phyloP scores from a whole-genome alignment of 495 filamentous ascomycete species.

The Lichenothelia convexa region DNA sequence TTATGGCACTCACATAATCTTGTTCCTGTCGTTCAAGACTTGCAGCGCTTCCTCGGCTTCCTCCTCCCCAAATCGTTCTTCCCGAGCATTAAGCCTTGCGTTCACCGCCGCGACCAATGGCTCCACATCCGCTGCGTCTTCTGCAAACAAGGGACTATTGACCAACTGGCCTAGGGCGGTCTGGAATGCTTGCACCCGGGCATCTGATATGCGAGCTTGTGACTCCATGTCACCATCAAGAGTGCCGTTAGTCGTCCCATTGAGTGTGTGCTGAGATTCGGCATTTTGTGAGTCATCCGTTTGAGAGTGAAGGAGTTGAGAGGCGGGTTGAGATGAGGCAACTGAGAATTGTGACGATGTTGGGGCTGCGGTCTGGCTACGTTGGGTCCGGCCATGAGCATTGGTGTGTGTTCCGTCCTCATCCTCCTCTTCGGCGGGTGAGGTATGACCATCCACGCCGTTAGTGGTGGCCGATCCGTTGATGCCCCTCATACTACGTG shows the following conservation, averaged over 20 bases:
- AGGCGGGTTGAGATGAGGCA: constrained; percentile 9
- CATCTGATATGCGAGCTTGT: constrained; percentile 33
- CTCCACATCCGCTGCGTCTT: constrained; percentile 60
- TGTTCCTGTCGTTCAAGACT: constrained; percentile 64
- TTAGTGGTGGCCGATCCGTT: constrained; percentile 4
- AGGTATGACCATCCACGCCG: constrained; percentile 6
- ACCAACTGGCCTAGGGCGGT: constrained; percentile 63
- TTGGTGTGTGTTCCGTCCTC: constrained; percentile 39
- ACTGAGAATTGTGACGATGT: constrained; percentile 6
- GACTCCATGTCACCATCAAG: constrained; percentile 6
- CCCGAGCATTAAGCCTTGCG: constrained; percentile 35
- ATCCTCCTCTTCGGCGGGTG: constrained; percentile 29
- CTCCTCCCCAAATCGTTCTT: constrained; percentile 37
- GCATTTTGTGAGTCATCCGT: constrained; percentile 50
- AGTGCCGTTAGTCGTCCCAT: constrained; percentile 17
- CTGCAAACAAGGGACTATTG: constrained; percentile 56
- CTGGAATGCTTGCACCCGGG: constrained; percentile 56
- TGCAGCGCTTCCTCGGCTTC: constrained; percentile 65
- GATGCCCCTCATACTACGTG: constrained; percentile 3
- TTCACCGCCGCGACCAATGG: constrained; percentile 69
- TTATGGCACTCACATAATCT: constrained; percentile 67
- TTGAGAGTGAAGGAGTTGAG: constrained; percentile 41
- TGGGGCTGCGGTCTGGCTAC: constrained; percentile 25
- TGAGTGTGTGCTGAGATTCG: constrained; percentile 33
- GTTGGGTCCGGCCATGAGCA: constrained; percentile 35